These are phyloP conservation scores for Baorangia bicolor DNA, from an alignment of 768 basidiomycete genomes.

Conservation along the genomic window DNA sequence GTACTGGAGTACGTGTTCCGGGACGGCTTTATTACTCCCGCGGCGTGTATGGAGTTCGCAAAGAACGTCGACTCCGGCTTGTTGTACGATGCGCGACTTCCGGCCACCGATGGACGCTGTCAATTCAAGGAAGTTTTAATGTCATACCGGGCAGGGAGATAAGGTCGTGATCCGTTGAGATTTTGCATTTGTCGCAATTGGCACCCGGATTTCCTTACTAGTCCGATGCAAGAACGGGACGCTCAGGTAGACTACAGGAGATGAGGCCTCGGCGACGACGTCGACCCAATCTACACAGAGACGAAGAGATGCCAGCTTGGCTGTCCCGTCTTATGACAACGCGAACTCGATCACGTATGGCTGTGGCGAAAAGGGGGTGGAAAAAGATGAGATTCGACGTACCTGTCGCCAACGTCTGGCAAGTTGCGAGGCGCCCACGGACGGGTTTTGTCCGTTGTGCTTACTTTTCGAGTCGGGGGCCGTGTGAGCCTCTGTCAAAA, in stretches of 20 bases:
- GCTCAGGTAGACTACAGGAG: neutral
- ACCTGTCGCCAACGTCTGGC: conserved; percentile 12
- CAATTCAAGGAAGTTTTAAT: conserved; percentile 6
- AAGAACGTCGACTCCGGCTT: conserved; percentile 14
- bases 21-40: conserved; percentile 24
- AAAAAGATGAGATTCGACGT: conserved; percentile 19
- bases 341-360: conserved; percentile 5
- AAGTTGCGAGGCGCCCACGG: conserved; percentile 3
- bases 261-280: conserved; percentile 15
- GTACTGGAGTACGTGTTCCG: conserved; percentile 6
- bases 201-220: conserved; percentile 9
- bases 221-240: neutral
- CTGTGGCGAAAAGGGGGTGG: conserved; percentile 31
- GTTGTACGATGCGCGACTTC: conserved; percentile 17
- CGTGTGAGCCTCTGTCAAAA: conserved; percentile 1
- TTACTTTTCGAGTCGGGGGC: conserved; percentile 22
- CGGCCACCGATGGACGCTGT: conserved; percentile 15
- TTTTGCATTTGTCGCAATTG: conserved; percentile 3
- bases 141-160: conserved; percentile 25
- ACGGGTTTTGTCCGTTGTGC: conserved; percentile 4
- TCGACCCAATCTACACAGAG: conserved; percentile 11
- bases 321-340: conserved; percentile 4
- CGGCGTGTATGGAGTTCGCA: conserved; percentile 24
- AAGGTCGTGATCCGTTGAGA: conserved; percentile 33
- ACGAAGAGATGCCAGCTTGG: conserved; percentile 3